Conservation (phyloP, 139 green algal genomes). For the Chlorella sp. region DNA sequence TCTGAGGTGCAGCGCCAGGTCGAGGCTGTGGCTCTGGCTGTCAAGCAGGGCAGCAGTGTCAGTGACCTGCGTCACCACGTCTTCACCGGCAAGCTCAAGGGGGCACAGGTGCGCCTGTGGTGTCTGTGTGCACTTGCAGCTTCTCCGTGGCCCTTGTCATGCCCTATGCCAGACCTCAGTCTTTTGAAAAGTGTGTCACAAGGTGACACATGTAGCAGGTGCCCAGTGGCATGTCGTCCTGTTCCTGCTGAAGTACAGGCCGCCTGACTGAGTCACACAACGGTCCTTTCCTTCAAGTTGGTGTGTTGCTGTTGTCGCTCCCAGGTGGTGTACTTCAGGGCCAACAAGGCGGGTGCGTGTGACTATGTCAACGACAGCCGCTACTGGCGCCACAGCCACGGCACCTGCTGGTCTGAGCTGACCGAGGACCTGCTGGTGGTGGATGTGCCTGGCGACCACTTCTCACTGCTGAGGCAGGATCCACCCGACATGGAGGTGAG, state of each 20-base stretch:
- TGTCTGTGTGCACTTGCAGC: too few species aligned
- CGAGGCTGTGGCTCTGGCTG: constrained; percentile 62
- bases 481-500: background rate
- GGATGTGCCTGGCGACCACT: constrained; percentile 79
- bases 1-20: constrained; percentile 65
- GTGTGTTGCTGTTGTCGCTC: too few species aligned
- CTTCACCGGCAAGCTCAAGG: constrained; percentile 34
- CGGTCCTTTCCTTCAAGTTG: too few species aligned
- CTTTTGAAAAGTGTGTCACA: too few species aligned
- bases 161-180: too few species aligned
- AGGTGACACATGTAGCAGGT: too few species aligned
- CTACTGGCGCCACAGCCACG: too few species aligned
- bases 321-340: constrained; percentile 76
- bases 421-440: constrained; percentile 58
- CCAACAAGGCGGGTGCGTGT: constrained; percentile 50
- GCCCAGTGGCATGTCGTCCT: too few species aligned
- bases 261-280: too few species aligned
- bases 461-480: constrained; percentile 74
- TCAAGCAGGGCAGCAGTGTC: constrained; percentile 82
- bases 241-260: too few species aligned
- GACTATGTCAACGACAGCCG: constrained; percentile 85
- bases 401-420: constrained; percentile 64
- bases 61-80: constrained; percentile 69
- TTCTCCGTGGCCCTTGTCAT: too few species aligned
- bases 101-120: too few species aligned